Base-by-base conservation (phyloP, 352 stramenopile species). In the Phytopythium helicoides region DNA sequence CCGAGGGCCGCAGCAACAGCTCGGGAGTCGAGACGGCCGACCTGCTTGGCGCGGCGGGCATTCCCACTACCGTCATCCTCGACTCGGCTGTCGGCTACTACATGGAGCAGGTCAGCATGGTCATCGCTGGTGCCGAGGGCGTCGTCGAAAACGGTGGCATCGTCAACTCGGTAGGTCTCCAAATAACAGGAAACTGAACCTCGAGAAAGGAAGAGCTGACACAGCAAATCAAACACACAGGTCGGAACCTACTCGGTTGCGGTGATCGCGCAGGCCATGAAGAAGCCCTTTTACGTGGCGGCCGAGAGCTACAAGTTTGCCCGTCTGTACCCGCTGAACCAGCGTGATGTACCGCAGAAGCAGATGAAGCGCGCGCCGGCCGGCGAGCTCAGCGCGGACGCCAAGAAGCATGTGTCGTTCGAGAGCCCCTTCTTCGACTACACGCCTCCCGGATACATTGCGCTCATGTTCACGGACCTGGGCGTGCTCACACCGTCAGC, bases 261-360 rank as follows among this genome's bases (percentile, higher is more conserved):
- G 0, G 81, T 98, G 40, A 89, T 98, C 61, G 96, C 97, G 7
- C 89, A 98, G 62, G 94, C 96, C 25, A 78, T 97, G 64, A 96
- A 96, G 39, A 98, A 98, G 52, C 96, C 97, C 14, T 97, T 99
- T 66, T 99, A 99, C 81, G 97, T 99, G 15, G 96, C 96, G 0
- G 95, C 95, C 4, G 96, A 99, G 73, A 98, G 87, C 61, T 99
- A 98, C 76, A 99, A 99, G 64, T 99, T 99, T 74, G 95, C 95
- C 22, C 91, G 97, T 26, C 68, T 99, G 52, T 99, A 98, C 71
- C 97, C 97, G n/a, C 68, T 99, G 45, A 97, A 92, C 51, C 97
- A 99, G 74, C 72, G 83, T 39, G 97, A 99, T 73, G 75, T 98
- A 26, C 87, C 91, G 21, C 77, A 93, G 54, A 87, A 77, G 54